Evolutionary conservation across 1,139 yeast genomes (phyloP).

Genomic region (Diutina catenulata): DNA sequence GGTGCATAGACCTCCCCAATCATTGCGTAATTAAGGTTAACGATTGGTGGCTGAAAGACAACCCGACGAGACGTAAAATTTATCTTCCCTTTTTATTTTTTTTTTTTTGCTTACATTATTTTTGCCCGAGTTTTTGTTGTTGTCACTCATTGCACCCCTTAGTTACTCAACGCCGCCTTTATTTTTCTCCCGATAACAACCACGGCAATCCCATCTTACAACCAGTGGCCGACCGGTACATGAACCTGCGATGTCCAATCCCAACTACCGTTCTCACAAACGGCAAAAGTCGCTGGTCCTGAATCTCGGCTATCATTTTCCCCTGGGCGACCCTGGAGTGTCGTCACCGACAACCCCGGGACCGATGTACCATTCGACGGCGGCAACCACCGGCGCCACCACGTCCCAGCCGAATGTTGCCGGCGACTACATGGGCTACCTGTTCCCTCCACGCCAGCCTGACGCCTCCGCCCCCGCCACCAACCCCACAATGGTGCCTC

Average conservation of each 20-base stretch:
- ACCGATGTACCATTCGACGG: neutral
- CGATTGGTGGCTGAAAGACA: no score
- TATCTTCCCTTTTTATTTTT: no score
- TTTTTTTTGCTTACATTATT: no score
- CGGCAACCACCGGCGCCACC: neutral
- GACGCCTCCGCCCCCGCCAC: neutral
- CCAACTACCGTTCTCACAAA: constrained; percentile 15
- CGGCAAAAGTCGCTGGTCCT: constrained; percentile 32
- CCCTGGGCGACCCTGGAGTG: constrained; percentile 8
- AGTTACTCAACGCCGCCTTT: no score
- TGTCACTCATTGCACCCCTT: no score
- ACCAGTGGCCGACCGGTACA: neutral
- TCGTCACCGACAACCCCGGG: constrained; percentile 6
- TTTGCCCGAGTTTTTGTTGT: no score
- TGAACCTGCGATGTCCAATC: neutral
- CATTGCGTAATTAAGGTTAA: no score
- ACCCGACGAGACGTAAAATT: no score
- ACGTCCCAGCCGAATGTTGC: neutral
- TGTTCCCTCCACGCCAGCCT: neutral
- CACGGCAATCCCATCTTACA: neutral
- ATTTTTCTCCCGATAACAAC: no score
- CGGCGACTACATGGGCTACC: neutral
- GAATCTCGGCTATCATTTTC: constrained; percentile 23
- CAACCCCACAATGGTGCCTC: neutral
- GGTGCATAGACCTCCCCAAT: no score